Base-by-base conservation (phyloP, 306 rosid species). In the Quercus variabilis region DNA sequence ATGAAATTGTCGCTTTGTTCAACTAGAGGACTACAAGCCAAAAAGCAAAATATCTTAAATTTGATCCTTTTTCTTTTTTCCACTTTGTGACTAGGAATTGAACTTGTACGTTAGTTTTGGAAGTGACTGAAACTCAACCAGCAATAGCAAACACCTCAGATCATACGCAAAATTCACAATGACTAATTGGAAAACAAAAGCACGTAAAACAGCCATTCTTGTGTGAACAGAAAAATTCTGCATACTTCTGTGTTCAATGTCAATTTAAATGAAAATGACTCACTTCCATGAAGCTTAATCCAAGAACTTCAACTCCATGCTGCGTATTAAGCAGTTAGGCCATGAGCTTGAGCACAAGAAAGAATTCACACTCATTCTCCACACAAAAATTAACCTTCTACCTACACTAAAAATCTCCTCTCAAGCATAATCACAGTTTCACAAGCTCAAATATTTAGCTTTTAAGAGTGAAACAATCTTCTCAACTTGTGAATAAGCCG, bases 401-500 rank as follows among this genome's bases (percentile, higher is more conserved):
- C 62, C 58, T 72, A 21, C 25, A 20, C 67, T 23, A 65, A 55
- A 76, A 79, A 49, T 57, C 70, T 55, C 72, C 68, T 70, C 71
- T 46, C 74, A 75, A 63, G 31, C 7, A 6, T 73, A 49, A 51
- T 65, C 49, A 65, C 70, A 51, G 73, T 74, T 63, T 75, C 49
- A 73, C 77, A 55, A 73, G 43, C 74, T 59, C 77, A 77, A 62
- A 26, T 76, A 25, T 70, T 2, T 46, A 43, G 38, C 68, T 80
- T 80, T 76, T 67, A 83, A 20, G 87, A 52, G 69, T 80, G 56
- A 65, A 85, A 90, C 82, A 92, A 80, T 85, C 83, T 88, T 81
- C 91, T 80, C 58, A 83, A 85, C 77, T 84, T 92, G 86, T 87
- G 91, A 64, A 92, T 64, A 43, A 88, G 90, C 86, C 94, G 88